Evolutionary conservation across 441 rosid species (phyloP).

Genomic region (Macaranga tanarius): DNA sequence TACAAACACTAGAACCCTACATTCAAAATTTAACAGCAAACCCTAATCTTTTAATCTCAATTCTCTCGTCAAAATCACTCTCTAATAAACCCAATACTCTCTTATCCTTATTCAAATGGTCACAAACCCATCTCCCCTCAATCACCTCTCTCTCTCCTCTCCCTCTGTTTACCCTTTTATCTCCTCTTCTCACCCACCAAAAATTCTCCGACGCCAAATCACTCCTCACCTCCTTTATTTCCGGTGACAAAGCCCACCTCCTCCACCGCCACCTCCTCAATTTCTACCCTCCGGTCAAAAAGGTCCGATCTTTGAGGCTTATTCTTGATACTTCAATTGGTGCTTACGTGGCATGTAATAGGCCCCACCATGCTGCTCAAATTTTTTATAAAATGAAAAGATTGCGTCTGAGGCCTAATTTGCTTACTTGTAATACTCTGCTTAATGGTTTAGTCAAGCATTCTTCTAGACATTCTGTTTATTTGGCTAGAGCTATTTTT

Average conservation of each 20-base stretch:
- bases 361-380: slow-evolving; percentile 68
- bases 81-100: slow-evolving; percentile 44
- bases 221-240: slow-evolving; percentile 61
- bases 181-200: slow-evolving; percentile 47
- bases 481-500: slow-evolving; percentile 54
- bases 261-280: slow-evolving; percentile 50
- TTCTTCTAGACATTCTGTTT: slow-evolving; percentile 57
- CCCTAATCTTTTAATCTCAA: slow-evolving; percentile 42
- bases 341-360: slow-evolving; percentile 57
- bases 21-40: slow-evolving; percentile 44
- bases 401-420: slow-evolving; percentile 52
- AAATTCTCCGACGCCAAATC: slow-evolving; percentile 68
- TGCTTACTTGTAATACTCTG: slow-evolving; percentile 67
- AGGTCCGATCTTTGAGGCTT: slow-evolving; percentile 35
- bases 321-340: slow-evolving; percentile 60
- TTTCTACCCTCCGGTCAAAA: slow-evolving; percentile 29
- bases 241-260: slow-evolving; percentile 43
- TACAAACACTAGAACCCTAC: slow-evolving; percentile 45
- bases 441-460: slow-evolving; percentile 60
- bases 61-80: slow-evolving; percentile 51
- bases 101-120: slow-evolving; percentile 59
- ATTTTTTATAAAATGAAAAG: slow-evolving; percentile 69
- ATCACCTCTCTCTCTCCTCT: slow-evolving; percentile 36
- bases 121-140: slow-evolving; percentile 34
- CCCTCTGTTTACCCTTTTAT: slow-evolving; percentile 60